These are phyloP conservation scores for Bombardia bombarda DNA, from an alignment of 495 filamentous ascomycete genomes.

Conservation along the genomic window DNA sequence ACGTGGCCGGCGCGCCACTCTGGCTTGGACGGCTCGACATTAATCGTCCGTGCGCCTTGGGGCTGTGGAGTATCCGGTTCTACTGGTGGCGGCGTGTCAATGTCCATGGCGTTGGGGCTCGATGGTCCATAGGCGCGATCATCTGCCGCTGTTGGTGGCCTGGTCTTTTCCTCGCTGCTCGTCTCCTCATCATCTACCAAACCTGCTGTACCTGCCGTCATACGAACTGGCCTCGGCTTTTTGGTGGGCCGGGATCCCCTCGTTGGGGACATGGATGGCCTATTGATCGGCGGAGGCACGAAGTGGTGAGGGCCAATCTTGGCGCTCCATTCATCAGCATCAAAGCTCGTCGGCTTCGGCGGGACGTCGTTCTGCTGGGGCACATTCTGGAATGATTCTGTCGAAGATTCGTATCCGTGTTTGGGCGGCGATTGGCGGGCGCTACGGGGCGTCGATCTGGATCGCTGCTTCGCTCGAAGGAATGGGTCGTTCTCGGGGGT, in stretches of 20 bases:
- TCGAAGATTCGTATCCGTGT: constrained; percentile 8
- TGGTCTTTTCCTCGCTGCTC: constrained; percentile 23
- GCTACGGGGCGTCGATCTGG: constrained; percentile 26
- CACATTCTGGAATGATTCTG: constrained; percentile 6
- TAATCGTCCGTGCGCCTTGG: constrained; percentile 32
- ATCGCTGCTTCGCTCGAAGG: constrained; percentile 23
- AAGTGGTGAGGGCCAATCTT: constrained; percentile 56
- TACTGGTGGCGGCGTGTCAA: constrained; percentile 36
- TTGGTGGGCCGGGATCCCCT: constrained; percentile 21
- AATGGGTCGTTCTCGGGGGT: constrained; percentile 19
- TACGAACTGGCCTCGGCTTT: constrained; percentile 35
- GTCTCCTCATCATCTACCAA: constrained; percentile 38
- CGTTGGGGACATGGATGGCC: constrained; percentile 30
- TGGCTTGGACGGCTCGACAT: constrained; percentile 38
- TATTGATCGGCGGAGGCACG: constrained; percentile 29
- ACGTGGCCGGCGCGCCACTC: constrained; percentile 42
- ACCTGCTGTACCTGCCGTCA: constrained; percentile 37
- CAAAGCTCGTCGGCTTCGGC: constrained; percentile 41
- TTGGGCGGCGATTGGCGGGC: constrained; percentile 26
- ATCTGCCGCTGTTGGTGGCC: constrained; percentile 10
- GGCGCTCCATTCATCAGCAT: constrained; percentile 57
- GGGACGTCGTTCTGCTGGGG: constrained; percentile 4
- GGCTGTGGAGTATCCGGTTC: constrained; percentile 12
- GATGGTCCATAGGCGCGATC: constrained; percentile 12
- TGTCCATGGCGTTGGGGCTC: constrained; percentile 48